phyloP scores from a whole-genome alignment of 2,329 filamentous ascomycete genomes.

The Ophiostoma montium region DNA sequence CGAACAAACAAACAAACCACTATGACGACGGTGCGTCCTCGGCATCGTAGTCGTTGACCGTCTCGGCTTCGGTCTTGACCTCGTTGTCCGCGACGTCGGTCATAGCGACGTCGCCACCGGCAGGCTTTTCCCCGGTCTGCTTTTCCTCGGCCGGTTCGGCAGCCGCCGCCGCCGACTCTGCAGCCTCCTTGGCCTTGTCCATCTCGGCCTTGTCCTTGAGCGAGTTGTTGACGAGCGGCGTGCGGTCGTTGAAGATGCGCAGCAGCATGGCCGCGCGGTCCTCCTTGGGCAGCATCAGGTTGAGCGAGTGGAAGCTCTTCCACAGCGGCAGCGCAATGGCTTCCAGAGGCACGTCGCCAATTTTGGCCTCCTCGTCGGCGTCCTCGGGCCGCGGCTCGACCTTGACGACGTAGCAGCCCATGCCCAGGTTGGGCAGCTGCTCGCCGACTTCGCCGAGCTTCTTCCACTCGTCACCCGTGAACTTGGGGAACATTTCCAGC shows the following conservation, averaged over 20 bases:
- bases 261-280: conserved; percentile 86
- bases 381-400: conserved; percentile 44
- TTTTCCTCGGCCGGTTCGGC: neutral
- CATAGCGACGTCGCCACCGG: neutral
- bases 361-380: neutral
- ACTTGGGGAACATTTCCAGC: conserved; percentile 92
- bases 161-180: neutral
- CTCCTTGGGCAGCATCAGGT: conserved; percentile 97
- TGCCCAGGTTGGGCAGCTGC: conserved; percentile 60
- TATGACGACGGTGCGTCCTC: conserved; percentile 13
- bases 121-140: neutral
- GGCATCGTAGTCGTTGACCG: conserved; percentile 11
- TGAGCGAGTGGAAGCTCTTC: conserved; percentile 83
- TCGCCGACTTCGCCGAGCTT: conserved; percentile 79
- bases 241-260: conserved; percentile 78
- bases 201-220: conserved; percentile 25
- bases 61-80: neutral
- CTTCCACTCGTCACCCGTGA: conserved; percentile 59
- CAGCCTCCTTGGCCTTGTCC: neutral
- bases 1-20: neutral
- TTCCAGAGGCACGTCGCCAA: conserved; percentile 33
- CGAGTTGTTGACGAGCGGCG: conserved; percentile 62
- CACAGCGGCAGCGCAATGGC: conserved; percentile 82
- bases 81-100: neutral
- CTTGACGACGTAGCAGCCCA: conserved; percentile 85